These are phyloP conservation scores for Hirschioporus abietinus DNA, from an alignment of 768 basidiomycete species.

Conservation along the genomic window DNA sequence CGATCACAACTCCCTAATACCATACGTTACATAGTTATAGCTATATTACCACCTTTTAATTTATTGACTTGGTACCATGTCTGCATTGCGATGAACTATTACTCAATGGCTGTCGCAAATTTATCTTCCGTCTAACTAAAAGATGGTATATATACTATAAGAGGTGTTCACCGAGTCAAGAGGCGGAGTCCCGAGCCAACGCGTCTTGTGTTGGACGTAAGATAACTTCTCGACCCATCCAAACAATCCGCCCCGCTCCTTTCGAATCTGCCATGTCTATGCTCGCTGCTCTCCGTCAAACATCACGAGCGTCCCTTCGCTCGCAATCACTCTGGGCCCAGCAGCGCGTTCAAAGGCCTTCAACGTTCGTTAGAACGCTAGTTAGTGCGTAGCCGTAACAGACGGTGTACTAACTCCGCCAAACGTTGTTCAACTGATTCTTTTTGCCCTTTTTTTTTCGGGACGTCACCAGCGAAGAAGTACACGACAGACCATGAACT, in stretches of 20 bases:
- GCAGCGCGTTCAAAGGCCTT: conserved; percentile 21
- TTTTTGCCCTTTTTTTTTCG: not conserved
- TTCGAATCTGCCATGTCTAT: not conserved
- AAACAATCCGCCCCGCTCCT: not conserved
- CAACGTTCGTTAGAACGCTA: conserved; percentile 41
- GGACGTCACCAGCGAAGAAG: conserved; percentile 50
- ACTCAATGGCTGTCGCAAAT: not conserved
- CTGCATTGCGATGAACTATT: not conserved
- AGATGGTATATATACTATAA: conserved; percentile 3
- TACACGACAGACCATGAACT: conserved; percentile 90
- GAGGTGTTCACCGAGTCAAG: not conserved
- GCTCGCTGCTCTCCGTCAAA: conserved; percentile 23
- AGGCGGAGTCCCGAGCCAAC: not conserved
- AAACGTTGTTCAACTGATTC: too few relatives aligned
- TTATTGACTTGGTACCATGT: not conserved
- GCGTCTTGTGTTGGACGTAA: not conserved
- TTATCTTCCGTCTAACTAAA: not conserved
- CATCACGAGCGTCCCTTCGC: conserved; percentile 19
- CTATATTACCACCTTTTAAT: not conserved
- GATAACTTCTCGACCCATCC: not conserved
- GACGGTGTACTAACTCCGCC: not conserved
- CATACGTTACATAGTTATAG: not conserved
- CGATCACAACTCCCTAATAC: not conserved
- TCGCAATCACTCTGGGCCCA: conserved; percentile 21
- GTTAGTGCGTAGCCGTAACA: conserved; percentile 48